A percentile compares a stretch with the other conserved stretches of the same genome.
These are phyloP conservation scores for Globisporangium okanoganense DNA, from an alignment of 352 stramenopile species.

Conservation along the genomic window DNA sequence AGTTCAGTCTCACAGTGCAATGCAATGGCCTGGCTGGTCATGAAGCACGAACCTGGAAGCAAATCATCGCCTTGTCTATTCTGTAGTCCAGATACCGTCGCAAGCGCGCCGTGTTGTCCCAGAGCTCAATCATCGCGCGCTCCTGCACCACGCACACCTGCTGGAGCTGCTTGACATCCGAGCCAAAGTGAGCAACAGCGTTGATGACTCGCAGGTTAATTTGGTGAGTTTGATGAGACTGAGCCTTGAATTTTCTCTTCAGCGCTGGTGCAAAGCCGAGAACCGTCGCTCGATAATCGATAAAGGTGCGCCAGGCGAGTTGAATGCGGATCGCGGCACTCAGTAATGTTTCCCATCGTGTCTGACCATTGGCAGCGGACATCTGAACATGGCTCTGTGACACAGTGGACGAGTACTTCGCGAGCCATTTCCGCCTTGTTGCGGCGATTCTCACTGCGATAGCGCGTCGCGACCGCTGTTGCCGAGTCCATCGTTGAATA, in stretches of 20 bases:
- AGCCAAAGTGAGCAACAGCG: conserved; percentile 9
- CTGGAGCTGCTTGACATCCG: conserved; percentile 42
- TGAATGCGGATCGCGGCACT: conserved; percentile 19
- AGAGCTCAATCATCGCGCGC: conserved; percentile 25
- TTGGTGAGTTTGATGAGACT: neutral
- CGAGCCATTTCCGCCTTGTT: conserved; percentile 8
- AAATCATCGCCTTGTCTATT: conserved; percentile 11
- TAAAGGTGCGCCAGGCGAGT: conserved; percentile 18
- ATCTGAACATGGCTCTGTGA: neutral
- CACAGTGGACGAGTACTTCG: conserved; percentile 20
- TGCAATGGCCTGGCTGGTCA: no score
- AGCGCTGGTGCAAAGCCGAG: neutral
- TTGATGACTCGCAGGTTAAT: conserved; percentile 2
- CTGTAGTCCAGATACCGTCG: conserved; percentile 14
- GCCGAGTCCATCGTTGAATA: conserved; percentile 39
- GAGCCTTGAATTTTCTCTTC: neutral
- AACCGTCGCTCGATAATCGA: neutral
- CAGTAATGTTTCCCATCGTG: conserved; percentile 6
- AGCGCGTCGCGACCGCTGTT: conserved; percentile 4
- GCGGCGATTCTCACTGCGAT: conserved; percentile 13
- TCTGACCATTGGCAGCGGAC: neutral
- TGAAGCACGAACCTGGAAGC: conserved; percentile 20
- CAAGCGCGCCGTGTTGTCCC: conserved; percentile 14
- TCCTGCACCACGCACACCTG: conserved; percentile 46
- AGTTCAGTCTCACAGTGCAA: neutral